A percentile compares a stretch with the other conserved stretches of the same genome.
These are phyloP conservation scores for Canavalia ensiformis DNA, from an alignment of 306 rosid species.

Conservation along the genomic window DNA sequence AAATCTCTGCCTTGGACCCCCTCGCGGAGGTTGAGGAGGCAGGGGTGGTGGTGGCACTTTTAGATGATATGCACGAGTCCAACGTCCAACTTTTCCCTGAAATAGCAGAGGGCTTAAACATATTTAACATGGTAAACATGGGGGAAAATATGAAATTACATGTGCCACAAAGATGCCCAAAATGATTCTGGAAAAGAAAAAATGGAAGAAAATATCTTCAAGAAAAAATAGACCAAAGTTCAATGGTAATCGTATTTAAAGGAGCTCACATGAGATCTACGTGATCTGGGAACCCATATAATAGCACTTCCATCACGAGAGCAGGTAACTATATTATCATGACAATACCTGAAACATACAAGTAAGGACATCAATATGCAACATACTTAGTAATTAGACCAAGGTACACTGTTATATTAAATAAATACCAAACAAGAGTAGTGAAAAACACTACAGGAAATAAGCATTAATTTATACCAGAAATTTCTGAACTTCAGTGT, in stretches of 20 bases:
- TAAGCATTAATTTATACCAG: slow-evolving; percentile 60
- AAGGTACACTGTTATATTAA: slow-evolving; percentile 14
- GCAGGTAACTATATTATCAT: slow-evolving; percentile 93
- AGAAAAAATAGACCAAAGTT: slow-evolving; percentile 45
- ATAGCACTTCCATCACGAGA: slow-evolving; percentile 98
- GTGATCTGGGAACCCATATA: slow-evolving; percentile 94
- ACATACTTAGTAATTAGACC: slow-evolving; percentile 40
- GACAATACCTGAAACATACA: slow-evolving; percentile 75
- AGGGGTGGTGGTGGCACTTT: slow-evolving; percentile 93
- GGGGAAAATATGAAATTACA: slow-evolving; percentile 37
- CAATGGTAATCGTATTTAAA: slow-evolving; percentile 37
- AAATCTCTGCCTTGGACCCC: slow-evolving; percentile 89
- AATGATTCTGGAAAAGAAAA: slow-evolving; percentile 34
- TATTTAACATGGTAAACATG: slow-evolving; percentile 18
- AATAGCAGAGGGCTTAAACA: slow-evolving; percentile 35
- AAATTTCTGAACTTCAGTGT: slow-evolving; percentile 72
- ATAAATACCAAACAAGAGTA: slow-evolving; percentile 41
- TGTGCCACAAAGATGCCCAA: slow-evolving; percentile 26
- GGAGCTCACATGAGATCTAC: slow-evolving; percentile 86
- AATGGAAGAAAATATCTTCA: slow-evolving; percentile 34
- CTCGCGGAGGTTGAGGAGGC: slow-evolving; percentile 93
- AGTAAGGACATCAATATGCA: slow-evolving; percentile 43
- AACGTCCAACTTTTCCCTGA: slow-evolving; percentile 87
- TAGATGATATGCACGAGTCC: slow-evolving; percentile 93
- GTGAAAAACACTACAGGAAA: slow-evolving; percentile 32